Base-by-base conservation (phyloP, 2,329 filamentous ascomycete genomes). In the Xylaria sp. region DNA sequence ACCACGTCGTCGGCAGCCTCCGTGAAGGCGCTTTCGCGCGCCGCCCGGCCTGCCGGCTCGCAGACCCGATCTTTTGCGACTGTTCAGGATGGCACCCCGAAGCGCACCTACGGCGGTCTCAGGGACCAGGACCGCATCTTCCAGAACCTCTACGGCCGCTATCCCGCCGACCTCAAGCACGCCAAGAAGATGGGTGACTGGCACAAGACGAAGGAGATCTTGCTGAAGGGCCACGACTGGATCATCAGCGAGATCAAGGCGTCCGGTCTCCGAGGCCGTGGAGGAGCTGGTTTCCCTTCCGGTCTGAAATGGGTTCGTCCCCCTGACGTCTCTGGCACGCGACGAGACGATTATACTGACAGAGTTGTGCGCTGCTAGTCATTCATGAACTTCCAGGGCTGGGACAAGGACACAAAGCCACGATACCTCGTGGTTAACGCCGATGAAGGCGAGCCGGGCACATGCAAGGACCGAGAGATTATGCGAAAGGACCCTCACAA, bases 401-500 rank as follows among this genome's bases (percentile, higher is more conserved):
- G 94, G 94, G 93, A 99, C 72, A 96, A 99, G 80, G 94, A 97
- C 76, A 89, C 78, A 70, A 96, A 96, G 79, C 94, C 94, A 66
- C 88, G 94, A 72, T 99, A 99, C 74, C 82, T 99, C 58, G 93
- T 99, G 63, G 91, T 99, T 80, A 99, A 99, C 73, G 94, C 94
- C 68, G 94, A 99, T 76, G 94, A 99, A 80, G 94, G 94, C 72
- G 94, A 99, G 79, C 94, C 94, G 35, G 94, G 94, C 76, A 99
- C 94, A 57, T 99, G 94, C 87, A 99, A 99, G 81, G 94, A 99
- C 77, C 89, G 94, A 73, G 94, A 99, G 78, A 99, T 99, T 69
- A 99, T 99, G 94, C 92, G 94, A 78, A 99, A 99, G 80, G 94
- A 99, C 76, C 94, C 94, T 64, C 94, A 99, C 83, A 99, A 99